Base-by-base conservation (phyloP, 1,139 yeast genomes). In the Blastobotrys serpentis region DNA sequence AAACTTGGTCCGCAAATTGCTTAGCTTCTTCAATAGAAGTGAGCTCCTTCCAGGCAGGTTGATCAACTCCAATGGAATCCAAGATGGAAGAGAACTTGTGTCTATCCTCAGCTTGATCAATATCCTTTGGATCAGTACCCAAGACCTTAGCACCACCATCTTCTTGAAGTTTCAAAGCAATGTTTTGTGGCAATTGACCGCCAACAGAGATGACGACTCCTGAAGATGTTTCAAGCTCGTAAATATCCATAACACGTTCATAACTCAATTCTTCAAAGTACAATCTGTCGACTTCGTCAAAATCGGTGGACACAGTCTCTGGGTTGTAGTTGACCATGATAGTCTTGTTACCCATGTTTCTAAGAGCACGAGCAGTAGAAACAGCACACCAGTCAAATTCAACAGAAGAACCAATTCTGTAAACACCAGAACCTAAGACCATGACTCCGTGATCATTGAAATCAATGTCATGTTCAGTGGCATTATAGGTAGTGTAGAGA, bases 361-460 rank as follows among this genome's bases (percentile, higher is more conserved):
- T 83, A 63, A 92, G 79, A 42, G 98, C 89, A 67, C 98, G 84
- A 49, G 95, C 97, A 51, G 98, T 86, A 53, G 95, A 81, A 54
- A 92, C 98, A 45, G 98, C 98, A 78, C 98, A 92, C 98, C 98
- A 92, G 72, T 92, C 98, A 62, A 92, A 92, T 73, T 92, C 98
- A 52, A 92, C 98, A 21, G 98, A 90, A 3, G 98, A 90, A 52
- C 98, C 98, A 67, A 92, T 92, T 72, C 98, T 82, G 78, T 92
- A 92, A 48, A 92, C 98, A 74, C 98, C 98, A 10, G 98, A 90
- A 48, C 98, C 98, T 59, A 92, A 77, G 39, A 92, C 98, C 81
- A 92, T 76, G 55, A 94, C 84, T 63, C 98, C 98, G 57, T 86
- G 79, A 55, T 90, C 98, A 62, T 86, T 79, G 65, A 92, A 92